Conservation (phyloP, 495 filamentous ascomycete genomes). For the Xylaria sp. region DNA sequence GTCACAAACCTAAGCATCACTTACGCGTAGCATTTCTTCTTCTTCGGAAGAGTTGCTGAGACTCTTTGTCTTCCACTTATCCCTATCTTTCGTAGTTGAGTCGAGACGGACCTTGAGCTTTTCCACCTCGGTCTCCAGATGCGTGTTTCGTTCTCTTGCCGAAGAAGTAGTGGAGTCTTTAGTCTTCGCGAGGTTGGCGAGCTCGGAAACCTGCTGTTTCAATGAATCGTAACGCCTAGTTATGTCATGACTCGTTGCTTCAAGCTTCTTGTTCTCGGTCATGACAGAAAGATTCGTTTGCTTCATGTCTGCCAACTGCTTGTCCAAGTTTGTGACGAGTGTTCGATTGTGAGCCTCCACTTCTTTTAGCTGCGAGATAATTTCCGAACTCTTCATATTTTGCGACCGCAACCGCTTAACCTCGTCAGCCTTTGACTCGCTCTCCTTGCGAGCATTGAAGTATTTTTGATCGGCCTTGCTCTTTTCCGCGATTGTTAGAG, state of each 20-base stretch:
- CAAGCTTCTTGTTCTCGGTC: conserved; percentile 71
- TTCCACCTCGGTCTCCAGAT: conserved; percentile 72
- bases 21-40: conserved; percentile 82
- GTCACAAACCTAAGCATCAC: conserved; percentile 39
- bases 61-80: conserved; percentile 81
- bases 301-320: conserved; percentile 82
- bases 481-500: conserved; percentile 82
- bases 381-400: conserved; percentile 89
- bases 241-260: conserved; percentile 73
- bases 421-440: conserved; percentile 80
- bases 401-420: conserved; percentile 78
- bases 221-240: conserved; percentile 71
- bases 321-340: conserved; percentile 83
- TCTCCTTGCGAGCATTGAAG: conserved; percentile 91
- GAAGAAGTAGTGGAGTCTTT: conserved; percentile 73
- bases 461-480: conserved; percentile 97
- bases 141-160: conserved; percentile 66
- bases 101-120: conserved; percentile 74
- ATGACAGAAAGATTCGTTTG: conserved; percentile 72
- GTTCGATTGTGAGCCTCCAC: conserved; percentile 68
- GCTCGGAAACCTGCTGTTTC: conserved; percentile 76
- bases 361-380: conserved; percentile 91
- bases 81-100: conserved; percentile 75
- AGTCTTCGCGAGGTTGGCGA: conserved; percentile 70
- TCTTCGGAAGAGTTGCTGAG: conserved; percentile 80